Evolutionary conservation across 2,329 filamentous ascomycete genomes (phyloP).

Genomic region (Lachnellula suecica): DNA sequence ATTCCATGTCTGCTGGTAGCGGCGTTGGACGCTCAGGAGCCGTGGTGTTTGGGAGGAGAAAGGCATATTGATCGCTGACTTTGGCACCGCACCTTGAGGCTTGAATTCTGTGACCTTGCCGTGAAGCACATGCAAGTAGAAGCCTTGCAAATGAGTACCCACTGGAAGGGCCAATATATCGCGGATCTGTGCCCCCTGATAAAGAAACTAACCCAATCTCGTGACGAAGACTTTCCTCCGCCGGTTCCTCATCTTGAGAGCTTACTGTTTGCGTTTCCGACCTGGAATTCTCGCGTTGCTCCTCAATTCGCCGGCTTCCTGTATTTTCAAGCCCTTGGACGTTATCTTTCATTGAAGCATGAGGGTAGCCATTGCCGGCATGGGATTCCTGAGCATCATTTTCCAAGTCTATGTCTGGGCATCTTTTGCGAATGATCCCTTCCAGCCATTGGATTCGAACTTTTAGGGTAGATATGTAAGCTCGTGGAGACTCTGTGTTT

Average conservation of each 20-base stretch:
- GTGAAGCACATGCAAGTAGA: slow-evolving; percentile 41
- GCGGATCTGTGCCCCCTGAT: slow-evolving; percentile 44
- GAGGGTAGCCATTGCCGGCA: not conserved
- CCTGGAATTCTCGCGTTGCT: not conserved
- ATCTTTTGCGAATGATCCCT: slow-evolving; percentile 40
- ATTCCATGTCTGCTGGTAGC: slow-evolving; percentile 33
- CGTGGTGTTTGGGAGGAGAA: not conserved
- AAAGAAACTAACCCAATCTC: slow-evolving; percentile 54
- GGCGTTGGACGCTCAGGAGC: not conserved
- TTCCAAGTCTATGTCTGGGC: slow-evolving; percentile 42
- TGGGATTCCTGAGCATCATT: slow-evolving; percentile 10
- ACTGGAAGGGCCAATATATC: slow-evolving; percentile 56
- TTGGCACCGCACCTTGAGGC: not conserved
- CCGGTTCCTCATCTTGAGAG: not conserved
- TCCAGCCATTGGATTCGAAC: slow-evolving; percentile 47
- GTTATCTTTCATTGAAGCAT: too few species aligned
- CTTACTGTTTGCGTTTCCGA: not conserved
- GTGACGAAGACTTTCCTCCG: slow-evolving; percentile 38
- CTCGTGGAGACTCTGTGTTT: slow-evolving; percentile 40
- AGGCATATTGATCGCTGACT: not conserved
- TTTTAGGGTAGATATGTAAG: slow-evolving; percentile 39
- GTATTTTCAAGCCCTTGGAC: too few species aligned
- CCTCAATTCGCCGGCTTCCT: not conserved
- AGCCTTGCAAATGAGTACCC: slow-evolving; percentile 53
- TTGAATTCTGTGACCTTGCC: slow-evolving; percentile 15